These are phyloP conservation scores for Trichoderma sp. DNA, from an alignment of 2,329 filamentous ascomycete genomes.

Conservation along the genomic window DNA sequence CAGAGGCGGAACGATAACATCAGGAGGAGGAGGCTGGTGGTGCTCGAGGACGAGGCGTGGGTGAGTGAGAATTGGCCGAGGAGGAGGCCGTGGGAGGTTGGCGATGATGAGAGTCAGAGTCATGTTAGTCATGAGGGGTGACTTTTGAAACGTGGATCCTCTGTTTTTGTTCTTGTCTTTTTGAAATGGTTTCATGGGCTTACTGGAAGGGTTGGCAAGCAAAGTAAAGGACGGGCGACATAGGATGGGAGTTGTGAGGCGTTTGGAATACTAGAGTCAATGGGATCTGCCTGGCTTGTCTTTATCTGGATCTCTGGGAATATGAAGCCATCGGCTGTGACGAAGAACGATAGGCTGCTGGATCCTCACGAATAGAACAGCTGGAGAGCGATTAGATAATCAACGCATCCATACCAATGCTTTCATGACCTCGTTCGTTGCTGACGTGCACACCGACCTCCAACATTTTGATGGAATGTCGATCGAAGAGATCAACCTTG, in stretches of 20 bases:
- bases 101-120: slow-evolving; percentile 6
- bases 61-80: slow-evolving; percentile 19
- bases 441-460: too few relatives aligned
- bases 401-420: not conserved
- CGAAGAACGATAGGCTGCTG: not conserved
- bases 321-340: slow-evolving; percentile 9
- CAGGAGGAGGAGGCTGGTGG: not conserved
- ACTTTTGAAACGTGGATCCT: too few relatives aligned
- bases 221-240: too few relatives aligned
- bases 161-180: too few relatives aligned
- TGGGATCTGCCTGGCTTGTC: not conserved
- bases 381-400: not conserved
- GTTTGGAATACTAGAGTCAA: too few relatives aligned
- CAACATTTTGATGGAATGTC: not conserved
- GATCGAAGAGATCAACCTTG: not conserved
- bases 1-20: slow-evolving; percentile 15
- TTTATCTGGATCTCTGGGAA: not conserved
- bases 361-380: slow-evolving; percentile 4
- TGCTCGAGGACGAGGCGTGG: slow-evolving; percentile 13
- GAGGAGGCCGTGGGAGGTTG: slow-evolving; percentile 18
- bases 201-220: too few relatives aligned
- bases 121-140: not conserved
- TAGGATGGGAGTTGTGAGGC: slow-evolving; percentile 5
- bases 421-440: too few relatives aligned
- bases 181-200: too few relatives aligned